Base-by-base conservation (phyloP, 129 eudicot genomes). In the Flaveria robusta region DNA sequence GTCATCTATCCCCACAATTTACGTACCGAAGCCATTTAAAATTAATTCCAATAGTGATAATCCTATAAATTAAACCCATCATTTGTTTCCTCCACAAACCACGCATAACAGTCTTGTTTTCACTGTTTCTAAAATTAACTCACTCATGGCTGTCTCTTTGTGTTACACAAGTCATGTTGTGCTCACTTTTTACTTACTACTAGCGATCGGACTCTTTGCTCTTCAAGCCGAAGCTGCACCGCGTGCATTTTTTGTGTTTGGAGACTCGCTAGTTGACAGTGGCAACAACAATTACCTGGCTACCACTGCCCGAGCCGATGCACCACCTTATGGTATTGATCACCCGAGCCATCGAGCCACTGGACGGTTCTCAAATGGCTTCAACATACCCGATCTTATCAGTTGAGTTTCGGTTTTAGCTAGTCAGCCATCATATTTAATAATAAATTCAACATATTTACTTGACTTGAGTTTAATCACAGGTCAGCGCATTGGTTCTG, bases 401-500 rank as follows among this genome's bases (percentile, higher is more conserved):
- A 82, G 85, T 82, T 76, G 43, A 77, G 85, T 77, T 77, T 26
- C 14, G 13, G 22, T 69, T 37, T 26, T 62, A n/a, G 1, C 12
- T 71, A 60, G 3, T n/a, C 42, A 46, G 12, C 34, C 66, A 12
- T 66, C 51, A 6, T 12, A 11, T 12, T 11, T 24, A 47, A 22
- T 75, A 49, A 31, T 66, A 12, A 9, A 4, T 64, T 65, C 23
- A 43, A 15, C 6, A 64, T 72, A 37, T 20, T 72, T 63, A 79
- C 68, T 26, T 66, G 51, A 74, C 70, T 37, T 11, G n/a, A 42
- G 50, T 66, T 63, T 23, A 51, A 73, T 64, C 23, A 42, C 79
- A 91, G 97, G 94, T 85, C 82, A 86, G 64, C 60, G 75, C 5
- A 37, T 91, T 7, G 97, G 97, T 10, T 52, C 85, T 19, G 91